These are phyloP conservation scores for Nicotiana benthamiana DNA, from an alignment of 257 asterid species.

Conservation along the genomic window DNA sequence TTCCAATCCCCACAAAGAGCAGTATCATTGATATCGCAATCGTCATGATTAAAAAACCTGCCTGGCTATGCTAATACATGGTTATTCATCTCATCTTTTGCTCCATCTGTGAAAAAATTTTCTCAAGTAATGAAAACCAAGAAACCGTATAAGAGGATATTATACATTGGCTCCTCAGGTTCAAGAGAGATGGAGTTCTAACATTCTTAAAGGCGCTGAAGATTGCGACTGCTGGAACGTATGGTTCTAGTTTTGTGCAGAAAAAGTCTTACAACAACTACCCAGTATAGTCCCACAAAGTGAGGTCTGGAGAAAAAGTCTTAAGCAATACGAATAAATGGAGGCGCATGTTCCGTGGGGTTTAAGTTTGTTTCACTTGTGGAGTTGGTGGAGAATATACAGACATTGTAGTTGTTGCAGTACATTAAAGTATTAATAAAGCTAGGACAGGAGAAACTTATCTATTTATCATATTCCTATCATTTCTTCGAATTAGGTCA, in stretches of 20 bases:
- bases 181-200: not conserved
- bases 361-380: not conserved
- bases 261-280: too few species aligned
- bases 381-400: constrained; percentile 4
- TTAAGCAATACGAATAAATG: not conserved
- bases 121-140: not conserved
- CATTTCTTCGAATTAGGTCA: not conserved
- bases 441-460: not conserved
- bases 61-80: constrained; percentile 19
- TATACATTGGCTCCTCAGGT: not conserved
- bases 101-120: constrained; percentile 1
- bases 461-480: constrained; percentile 3
- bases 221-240: not conserved
- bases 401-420: not conserved
- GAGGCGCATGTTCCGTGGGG: not conserved
- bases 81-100: constrained; percentile 15
- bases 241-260: not conserved
- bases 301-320: too few species aligned
- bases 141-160: not conserved
- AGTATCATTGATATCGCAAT: constrained; percentile 39
- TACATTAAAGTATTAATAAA: constrained; percentile 5
- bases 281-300: too few species aligned
- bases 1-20: constrained; percentile 45
- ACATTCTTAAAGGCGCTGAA: not conserved
- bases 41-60: constrained; percentile 32